Percentiles rank a stretch among this genome's conserved stretches.
These are phyloP conservation scores for Acrodontium crateriforme DNA, from an alignment of 2,329 filamentous ascomycete species.

Conservation along the genomic window DNA sequence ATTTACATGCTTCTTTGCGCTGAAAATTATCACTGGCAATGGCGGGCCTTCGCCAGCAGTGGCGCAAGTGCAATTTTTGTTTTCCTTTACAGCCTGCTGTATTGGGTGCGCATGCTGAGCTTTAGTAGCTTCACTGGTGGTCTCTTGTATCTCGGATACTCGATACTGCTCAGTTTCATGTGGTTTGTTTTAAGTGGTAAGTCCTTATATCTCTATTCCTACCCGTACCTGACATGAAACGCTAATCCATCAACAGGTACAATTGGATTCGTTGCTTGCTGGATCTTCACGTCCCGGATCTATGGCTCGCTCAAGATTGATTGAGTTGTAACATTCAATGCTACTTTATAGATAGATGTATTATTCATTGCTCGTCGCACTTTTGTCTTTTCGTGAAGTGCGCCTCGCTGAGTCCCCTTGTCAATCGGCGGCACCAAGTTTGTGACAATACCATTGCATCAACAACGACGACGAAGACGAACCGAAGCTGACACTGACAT, in stretches of 20 bases:
- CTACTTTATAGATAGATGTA: no score
- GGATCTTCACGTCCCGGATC: constrained; percentile 56
- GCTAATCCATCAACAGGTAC: constrained; percentile 48
- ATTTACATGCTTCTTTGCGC: constrained; percentile 93
- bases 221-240: neutral
- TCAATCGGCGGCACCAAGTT: no score
- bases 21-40: constrained; percentile 99
- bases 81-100: constrained; percentile 79
- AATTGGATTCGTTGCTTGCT: constrained; percentile 90
- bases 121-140: constrained; percentile 74
- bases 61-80: constrained; percentile 87
- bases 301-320: constrained; percentile 1
- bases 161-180: constrained; percentile 71
- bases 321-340: no score
- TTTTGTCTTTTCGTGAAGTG: no score
- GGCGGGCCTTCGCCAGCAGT: constrained; percentile 83
- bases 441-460: no score
- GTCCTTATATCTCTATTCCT: constrained; percentile 23
- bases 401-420: no score
- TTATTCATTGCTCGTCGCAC: no score
- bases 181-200: constrained; percentile 90
- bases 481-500: no score
- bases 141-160: constrained; percentile 89
- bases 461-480: no score
- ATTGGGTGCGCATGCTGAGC: constrained; percentile 78